phyloP scores from a whole-genome alignment of 2,329 filamentous ascomycete genomes.

The Grosmannia huntii region DNA sequence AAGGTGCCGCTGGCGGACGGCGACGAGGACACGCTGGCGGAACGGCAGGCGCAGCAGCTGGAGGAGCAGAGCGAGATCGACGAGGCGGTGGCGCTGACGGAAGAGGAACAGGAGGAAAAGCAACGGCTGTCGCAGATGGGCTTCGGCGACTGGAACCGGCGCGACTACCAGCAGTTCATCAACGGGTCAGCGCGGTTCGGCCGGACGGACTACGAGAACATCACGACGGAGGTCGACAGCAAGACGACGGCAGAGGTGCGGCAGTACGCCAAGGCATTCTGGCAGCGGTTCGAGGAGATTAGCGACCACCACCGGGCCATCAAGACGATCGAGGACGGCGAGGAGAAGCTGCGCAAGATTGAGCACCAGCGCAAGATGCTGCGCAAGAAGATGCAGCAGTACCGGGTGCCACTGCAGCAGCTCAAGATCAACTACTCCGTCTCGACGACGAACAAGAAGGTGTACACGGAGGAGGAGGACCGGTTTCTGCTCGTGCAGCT shows the following conservation, averaged over 20 bases:
- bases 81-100: constrained; percentile 73
- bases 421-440: constrained; percentile 98
- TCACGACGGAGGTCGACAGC: constrained; percentile 81
- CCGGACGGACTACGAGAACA: constrained; percentile 70
- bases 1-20: constrained; percentile 86
- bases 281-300: constrained; percentile 88
- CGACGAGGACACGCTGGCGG: constrained; percentile 67
- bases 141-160: constrained; percentile 89
- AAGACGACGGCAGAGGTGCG: constrained; percentile 79
- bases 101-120: constrained; percentile 83
- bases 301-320: constrained; percentile 81
- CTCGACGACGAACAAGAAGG: constrained; percentile 98
- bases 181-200: constrained; percentile 92
- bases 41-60: constrained; percentile 77
- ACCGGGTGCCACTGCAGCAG: constrained; percentile 93
- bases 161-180: constrained; percentile 97
- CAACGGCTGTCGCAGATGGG: constrained; percentile 68
- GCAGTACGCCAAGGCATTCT: constrained; percentile 88
- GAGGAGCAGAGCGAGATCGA: constrained; percentile 89
- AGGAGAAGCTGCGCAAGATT: constrained; percentile 77
- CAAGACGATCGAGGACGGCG: constrained; percentile 79
- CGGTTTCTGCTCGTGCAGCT: constrained; percentile 88
- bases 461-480: constrained; percentile 97
- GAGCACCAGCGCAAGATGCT: constrained; percentile 89
- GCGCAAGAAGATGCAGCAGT: constrained; percentile 89